Base-by-base conservation (phyloP, 768 basidiomycete species). In the Termitomyces sp. region DNA sequence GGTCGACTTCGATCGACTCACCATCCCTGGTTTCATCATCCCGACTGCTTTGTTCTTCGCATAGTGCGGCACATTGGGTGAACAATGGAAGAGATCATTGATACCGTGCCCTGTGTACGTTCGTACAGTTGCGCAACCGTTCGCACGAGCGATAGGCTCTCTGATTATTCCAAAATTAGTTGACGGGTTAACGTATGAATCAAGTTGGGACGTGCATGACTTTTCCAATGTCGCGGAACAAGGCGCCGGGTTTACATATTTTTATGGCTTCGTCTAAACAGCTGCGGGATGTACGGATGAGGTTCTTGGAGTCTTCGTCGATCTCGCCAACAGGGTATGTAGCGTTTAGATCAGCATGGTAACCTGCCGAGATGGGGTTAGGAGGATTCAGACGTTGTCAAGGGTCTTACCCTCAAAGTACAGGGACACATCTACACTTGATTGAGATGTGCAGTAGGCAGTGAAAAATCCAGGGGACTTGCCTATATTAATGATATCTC, bases 401-500 rank as follows among this genome's bases (percentile, higher is more conserved):
- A 27, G 27, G 57, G 56, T 20, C 33, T 20, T 56, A 84, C 93
- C 93, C 39, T 90, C 79, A 63, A 89, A 82, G 70, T 86, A 96
- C 10, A 94, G 68, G 2, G 88, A 79, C 35, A 96, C 80, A 65
- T 96, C 94, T 92, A 55, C 22, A 36, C 10, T 7, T 23, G 5
- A 13, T 41, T 35, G 9, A 5, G 5, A 16, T 22, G 23, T 48
- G 16, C 7, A 11, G 3, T 16, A 25, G 7, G 23, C 10, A 18
- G n/a, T n/a, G n/a, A n/a, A n/a, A n/a, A n/a, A n/a, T n/a, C n/a
- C n/a, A 18, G 3, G 29, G 29, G 53, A 66, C 76, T 56, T 58
- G 88, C 91, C 94, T 50, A 99, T 84, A 71, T 99, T 99, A 68
- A 98, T 76, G 60, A 98, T 98, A 72, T 99, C 97, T 16, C 97